Evolutionary conservation across 1,284 basidiomycete species (phyloP), one percentile per base, ranked within the genome.

Genomic region (Taiwanofungus camphoratus): DNA sequence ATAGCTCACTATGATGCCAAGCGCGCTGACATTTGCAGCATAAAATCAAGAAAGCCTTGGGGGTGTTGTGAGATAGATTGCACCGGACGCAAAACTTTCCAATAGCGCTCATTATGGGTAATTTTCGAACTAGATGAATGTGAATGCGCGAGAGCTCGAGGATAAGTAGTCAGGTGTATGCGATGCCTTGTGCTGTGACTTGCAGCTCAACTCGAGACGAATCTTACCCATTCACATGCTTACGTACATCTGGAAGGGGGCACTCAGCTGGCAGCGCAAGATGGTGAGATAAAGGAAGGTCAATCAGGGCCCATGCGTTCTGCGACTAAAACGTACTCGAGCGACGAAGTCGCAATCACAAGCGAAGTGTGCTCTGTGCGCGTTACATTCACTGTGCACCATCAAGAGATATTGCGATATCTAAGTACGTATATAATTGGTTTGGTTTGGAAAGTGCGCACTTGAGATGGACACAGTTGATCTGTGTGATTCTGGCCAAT

Each of bases 1-100:
- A n/a, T 16, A 26, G 32, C 52, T 34, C 12, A 56, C 55, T 41
- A 18, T 56, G 52, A 19, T 56, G 55, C 55, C 55, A 56, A 20
- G 44, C 41, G 11, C 55, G 52, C 18, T 48, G 45, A 34, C 55
- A 56, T 15, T 33, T 52, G 18, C 40, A 47, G 38, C 55, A 56
- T 12, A 46, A 36, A n/a, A 56, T 41, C 4, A 56, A 45, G 32
- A 56, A 52, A 9, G 51, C 49, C 0, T 34, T 33, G 2, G 52
- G 46, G 1, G 32, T 51, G 19, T 51, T 36, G 21, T 52, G 46
- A 9, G 31, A 46, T 19, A 39, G 35, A 13, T 41, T 45, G 34
- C 55, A 56, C 20, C 51, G 48, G 2, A 47, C 41, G 21, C 54
- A 55, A 1, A 39, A 36, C 5, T 12, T 16, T 13, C 38, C 34